Evolutionary conservation across 805 yeast species (phyloP).

Genomic region (Pichia exigua): DNA sequence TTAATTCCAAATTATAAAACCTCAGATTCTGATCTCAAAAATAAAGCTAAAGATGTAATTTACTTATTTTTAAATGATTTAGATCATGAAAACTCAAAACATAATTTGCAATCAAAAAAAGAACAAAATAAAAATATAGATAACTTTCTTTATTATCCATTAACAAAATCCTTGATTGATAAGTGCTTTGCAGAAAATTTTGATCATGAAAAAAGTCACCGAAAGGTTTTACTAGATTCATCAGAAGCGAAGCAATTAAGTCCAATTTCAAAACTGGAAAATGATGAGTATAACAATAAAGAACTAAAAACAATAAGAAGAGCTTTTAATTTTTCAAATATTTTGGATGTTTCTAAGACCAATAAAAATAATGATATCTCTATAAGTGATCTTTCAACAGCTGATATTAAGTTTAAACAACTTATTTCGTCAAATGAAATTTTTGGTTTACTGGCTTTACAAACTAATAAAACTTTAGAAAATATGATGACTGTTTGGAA

Average conservation of each 20-base stretch:
- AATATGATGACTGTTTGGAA: not conserved
- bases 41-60: not conserved
- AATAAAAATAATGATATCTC: too few relatives aligned
- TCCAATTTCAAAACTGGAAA: not conserved
- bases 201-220: not conserved
- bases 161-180: not conserved
- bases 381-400: not conserved
- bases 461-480: not conserved
- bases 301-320: not conserved
- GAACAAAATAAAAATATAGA: conserved; percentile 2
- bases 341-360: not conserved
- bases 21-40: not conserved
- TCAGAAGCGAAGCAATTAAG: not conserved
- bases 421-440: not conserved
- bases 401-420: not conserved
- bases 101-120: not conserved
- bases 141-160: conserved; percentile 1
- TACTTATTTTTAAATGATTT: not conserved
- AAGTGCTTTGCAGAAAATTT: not conserved
- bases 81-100: not conserved
- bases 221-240: not conserved
- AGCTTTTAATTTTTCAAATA: not conserved
- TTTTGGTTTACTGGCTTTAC: not conserved
- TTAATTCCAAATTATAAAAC: not conserved
- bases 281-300: not conserved